phyloP scores from a whole-genome alignment of 2,329 filamentous ascomycete species.

The Fusarium dlaminii region DNA sequence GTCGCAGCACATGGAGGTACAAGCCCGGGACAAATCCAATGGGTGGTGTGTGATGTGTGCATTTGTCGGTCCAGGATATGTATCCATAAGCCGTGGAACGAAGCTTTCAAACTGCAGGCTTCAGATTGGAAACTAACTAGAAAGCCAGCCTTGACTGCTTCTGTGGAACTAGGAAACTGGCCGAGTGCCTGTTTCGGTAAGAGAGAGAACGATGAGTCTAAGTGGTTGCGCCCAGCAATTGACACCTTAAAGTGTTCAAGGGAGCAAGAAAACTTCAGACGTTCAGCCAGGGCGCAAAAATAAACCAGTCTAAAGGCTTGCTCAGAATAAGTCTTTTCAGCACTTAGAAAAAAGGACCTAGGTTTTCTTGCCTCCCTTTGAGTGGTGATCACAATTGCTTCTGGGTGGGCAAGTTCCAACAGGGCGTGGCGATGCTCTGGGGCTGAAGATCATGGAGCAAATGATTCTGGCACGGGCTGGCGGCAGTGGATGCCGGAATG shows the following conservation, averaged over 20 bases:
- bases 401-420: slow-evolving; percentile 11
- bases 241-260: neutral
- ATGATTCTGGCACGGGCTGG: slow-evolving; percentile 31
- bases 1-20: slow-evolving; percentile 11
- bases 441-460: slow-evolving; percentile 35
- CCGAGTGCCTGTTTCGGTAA: neutral
- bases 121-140: neutral
- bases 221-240: slow-evolving; percentile 3
- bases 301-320: neutral
- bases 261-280: neutral
- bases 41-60: neutral
- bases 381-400: slow-evolving; percentile 8
- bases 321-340: neutral
- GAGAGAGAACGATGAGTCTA: neutral
- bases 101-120: slow-evolving; percentile 8
- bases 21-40: slow-evolving; percentile 4
- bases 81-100: neutral
- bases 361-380: neutral
- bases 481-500: slow-evolving; percentile 34
- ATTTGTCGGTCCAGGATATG: neutral
- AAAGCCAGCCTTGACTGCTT: slow-evolving; percentile 13
- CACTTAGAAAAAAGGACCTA: neutral
- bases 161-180: slow-evolving; percentile 8
- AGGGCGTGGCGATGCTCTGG: slow-evolving; percentile 31
- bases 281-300: neutral